Evolutionary conservation across 352 stramenopile species (phyloP).

Genomic region (Phytophthora pisi): DNA sequence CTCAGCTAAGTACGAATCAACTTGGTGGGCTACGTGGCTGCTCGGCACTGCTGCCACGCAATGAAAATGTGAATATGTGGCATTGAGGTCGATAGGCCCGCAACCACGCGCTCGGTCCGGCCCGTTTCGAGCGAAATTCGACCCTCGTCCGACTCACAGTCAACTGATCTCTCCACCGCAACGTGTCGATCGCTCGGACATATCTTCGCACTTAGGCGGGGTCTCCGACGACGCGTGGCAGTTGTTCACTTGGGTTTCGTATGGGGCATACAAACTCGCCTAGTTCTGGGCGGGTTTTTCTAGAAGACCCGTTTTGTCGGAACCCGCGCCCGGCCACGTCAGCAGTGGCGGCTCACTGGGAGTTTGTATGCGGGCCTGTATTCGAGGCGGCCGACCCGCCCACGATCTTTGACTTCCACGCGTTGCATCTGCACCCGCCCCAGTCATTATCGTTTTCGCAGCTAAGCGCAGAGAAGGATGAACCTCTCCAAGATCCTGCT

Average conservation of each 20-base stretch:
- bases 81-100: background rate
- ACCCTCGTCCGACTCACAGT: background rate
- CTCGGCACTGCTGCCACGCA: background rate
- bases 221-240: constrained; percentile 39
- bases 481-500: constrained; percentile 71
- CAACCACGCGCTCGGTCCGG: constrained; percentile 19
- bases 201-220: constrained; percentile 40
- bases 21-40: constrained; percentile 12
- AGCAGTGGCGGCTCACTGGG: constrained; percentile 26
- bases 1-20: constrained; percentile 32
- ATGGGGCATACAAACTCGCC: constrained; percentile 16
- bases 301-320: constrained; percentile 32
- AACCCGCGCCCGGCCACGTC: constrained; percentile 35
- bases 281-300: constrained; percentile 20
- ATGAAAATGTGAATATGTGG: background rate
- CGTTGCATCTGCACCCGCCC: constrained; percentile 12
- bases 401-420: constrained; percentile 32
- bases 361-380: constrained; percentile 37
- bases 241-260: constrained; percentile 29
- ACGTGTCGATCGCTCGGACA: background rate
- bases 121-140: constrained; percentile 4
- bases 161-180: background rate
- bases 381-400: constrained; percentile 15
- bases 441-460: constrained; percentile 68
- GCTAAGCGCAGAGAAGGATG: constrained; percentile 45